Evolutionary conservation across 2,329 filamentous ascomycete genomes (phyloP), one percentile per base, ranked within the genome.

Genomic region (Aureobasidium melanogenum): DNA sequence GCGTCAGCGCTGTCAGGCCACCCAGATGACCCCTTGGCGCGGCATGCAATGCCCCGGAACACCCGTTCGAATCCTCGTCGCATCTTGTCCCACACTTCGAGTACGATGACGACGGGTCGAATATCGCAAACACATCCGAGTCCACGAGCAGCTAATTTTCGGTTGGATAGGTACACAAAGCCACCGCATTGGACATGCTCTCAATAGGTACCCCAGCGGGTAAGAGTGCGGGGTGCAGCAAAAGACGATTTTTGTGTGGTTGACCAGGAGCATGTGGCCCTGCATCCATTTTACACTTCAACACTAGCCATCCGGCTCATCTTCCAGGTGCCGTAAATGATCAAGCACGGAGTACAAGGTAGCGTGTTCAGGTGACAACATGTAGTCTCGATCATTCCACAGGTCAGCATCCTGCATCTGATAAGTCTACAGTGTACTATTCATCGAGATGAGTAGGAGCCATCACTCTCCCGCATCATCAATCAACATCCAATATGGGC

Each of bases 401-500:
- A 17, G 43, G 24, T 43, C 26, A 32, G 38, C 38, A 6, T 5
- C 10, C 9, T 34, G 52, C 38, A 55, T 50, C 22, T 9, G 38
- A 17, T 22, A 28, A 34, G 22, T 4, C 24, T 9, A 12, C 24
- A 28, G 12, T 28, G 24, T 5, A n/a, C 19, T 9, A 28, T 24
- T 2, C 24, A 55, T 19, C 26, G 51, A 55, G 24, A 43, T 55
- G 15, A 19, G 39, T 41, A 7, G 26, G 14, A 5, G 19, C 22
- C 15, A 24, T 32, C 10, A 12, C 7, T 34, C 2, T 44, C 14
- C 26, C 28, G 26, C 10, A 8, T 28, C 8, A 12, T 36, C 32
- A 82, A 71, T 83, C 80, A 47, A 83, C 73, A 66, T 89, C 86
- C 3, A 88, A 87, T 39, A 91, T 83, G 1, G 88, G 87, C 66